Evolutionary conservation across 2,329 filamentous ascomycete species (phyloP).

Genomic region (Venturia nashicola): DNA sequence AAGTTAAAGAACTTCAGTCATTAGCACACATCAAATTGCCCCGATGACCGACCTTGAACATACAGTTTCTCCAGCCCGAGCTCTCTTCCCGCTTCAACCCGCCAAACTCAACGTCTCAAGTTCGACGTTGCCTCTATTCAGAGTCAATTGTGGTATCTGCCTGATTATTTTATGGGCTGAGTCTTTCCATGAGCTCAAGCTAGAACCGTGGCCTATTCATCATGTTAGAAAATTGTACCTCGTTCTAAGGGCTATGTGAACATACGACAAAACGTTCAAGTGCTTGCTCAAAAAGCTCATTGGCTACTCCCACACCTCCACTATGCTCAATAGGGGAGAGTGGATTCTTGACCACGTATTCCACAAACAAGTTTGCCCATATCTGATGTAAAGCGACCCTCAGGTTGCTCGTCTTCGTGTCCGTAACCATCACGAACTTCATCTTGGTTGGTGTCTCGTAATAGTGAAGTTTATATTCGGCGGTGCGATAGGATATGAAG

Average conservation of each 20-base stretch:
- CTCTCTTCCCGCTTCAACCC: background rate
- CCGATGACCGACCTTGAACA: too few relatives aligned
- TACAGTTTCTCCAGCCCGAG: too few relatives aligned
- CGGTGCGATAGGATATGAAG: constrained; percentile 88
- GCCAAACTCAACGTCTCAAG: background rate
- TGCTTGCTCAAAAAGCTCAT: constrained; percentile 52
- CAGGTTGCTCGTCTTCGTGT: constrained; percentile 80
- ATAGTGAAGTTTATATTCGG: constrained; percentile 95
- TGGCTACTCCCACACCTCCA: constrained; percentile 48
- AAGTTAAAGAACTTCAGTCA: too few relatives aligned
- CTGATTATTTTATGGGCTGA: background rate
- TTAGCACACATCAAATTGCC: too few relatives aligned
- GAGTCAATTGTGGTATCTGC: background rate
- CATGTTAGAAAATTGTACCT: background rate
- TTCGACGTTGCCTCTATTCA: background rate
- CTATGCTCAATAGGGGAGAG: constrained; percentile 49
- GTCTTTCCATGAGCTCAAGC: background rate
- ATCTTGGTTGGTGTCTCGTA: constrained; percentile 95
- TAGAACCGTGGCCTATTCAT: background rate
- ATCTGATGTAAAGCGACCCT: constrained; percentile 93
- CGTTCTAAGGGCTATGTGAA: too few relatives aligned
- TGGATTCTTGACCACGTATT: constrained; percentile 65
- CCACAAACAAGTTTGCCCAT: constrained; percentile 95
- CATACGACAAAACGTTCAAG: constrained; percentile 59
- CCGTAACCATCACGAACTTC: constrained; percentile 94